Percentiles rank a stretch among this genome's conserved stretches.
These are phyloP conservation scores for Trifolium subterraneum DNA, from an alignment of 306 rosid genomes.

Conservation along the genomic window DNA sequence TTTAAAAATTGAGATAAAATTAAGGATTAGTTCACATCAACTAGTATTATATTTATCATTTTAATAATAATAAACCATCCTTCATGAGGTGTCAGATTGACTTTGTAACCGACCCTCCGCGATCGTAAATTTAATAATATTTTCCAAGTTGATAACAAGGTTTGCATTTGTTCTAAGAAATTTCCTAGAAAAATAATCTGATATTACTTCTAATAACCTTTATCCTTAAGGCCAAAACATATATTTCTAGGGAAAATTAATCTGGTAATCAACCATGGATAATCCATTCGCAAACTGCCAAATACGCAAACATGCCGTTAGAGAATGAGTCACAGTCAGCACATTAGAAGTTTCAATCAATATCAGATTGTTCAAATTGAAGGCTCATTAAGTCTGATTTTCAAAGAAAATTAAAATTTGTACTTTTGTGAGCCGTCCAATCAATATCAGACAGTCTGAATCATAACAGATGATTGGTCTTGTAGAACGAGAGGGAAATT, in stretches of 20 bases:
- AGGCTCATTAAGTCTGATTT: too few relatives aligned
- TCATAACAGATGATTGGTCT: too few relatives aligned
- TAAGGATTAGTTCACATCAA: neutral
- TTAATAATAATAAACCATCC: neutral
- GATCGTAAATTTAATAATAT: too few relatives aligned
- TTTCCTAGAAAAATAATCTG: neutral
- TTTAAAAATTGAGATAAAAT: neutral
- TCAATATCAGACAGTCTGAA: too few relatives aligned
- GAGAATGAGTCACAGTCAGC: neutral
- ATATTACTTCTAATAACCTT: neutral
- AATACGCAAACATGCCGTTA: neutral
- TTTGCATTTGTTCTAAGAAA: conserved; percentile 4
- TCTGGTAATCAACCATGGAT: neutral
- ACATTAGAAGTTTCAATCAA: too few relatives aligned
- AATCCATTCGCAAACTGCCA: neutral
- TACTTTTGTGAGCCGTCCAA: too few relatives aligned
- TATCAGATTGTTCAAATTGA: too few relatives aligned
- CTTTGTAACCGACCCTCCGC: too few relatives aligned
- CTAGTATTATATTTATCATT: neutral
- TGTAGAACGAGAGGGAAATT: too few relatives aligned
- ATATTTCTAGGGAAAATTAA: neutral
- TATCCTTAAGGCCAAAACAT: neutral
- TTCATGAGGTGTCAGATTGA: too few relatives aligned
- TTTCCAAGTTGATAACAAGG: neutral
- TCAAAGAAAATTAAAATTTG: too few relatives aligned